These are phyloP conservation scores for Albifimbria verrucaria DNA, from an alignment of 2,329 filamentous ascomycete species.

Conservation along the genomic window DNA sequence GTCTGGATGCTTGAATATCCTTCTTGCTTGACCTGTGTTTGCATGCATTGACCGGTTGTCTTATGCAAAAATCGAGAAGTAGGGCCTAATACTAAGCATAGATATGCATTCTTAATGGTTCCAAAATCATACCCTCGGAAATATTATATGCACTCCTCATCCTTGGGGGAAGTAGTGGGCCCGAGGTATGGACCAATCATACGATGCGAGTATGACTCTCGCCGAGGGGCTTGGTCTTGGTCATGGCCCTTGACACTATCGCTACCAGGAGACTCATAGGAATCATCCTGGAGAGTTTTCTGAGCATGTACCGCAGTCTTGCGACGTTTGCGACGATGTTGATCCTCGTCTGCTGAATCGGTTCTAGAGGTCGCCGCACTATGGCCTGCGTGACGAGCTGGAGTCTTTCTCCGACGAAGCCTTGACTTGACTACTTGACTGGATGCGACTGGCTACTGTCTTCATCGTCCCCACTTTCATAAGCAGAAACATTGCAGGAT, in stretches of 20 bases:
- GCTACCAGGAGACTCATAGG: background rate
- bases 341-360: background rate
- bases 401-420: background rate
- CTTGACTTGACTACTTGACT: background rate
- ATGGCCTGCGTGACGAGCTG: background rate
- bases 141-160: too few relatives aligned
- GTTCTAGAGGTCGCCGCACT: background rate
- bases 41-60: too few relatives aligned
- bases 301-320: background rate
- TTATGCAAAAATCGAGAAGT: too few relatives aligned
- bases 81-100: too few relatives aligned
- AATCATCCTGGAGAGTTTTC: background rate
- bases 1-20: too few relatives aligned
- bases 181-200: too few relatives aligned
- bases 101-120: too few relatives aligned
- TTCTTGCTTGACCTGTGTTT: too few relatives aligned
- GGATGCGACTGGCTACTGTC: background rate
- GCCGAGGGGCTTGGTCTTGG: background rate
- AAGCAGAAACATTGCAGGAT: background rate
- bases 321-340: background rate
- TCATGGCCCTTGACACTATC: too few relatives aligned
- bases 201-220: too few relatives aligned
- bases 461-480: background rate
- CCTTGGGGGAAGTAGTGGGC: too few relatives aligned
- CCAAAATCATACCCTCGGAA: too few relatives aligned